Evolutionary conservation across 2,329 filamentous ascomycete genomes (phyloP).

Genomic region (Celoporthe dispersa): DNA sequence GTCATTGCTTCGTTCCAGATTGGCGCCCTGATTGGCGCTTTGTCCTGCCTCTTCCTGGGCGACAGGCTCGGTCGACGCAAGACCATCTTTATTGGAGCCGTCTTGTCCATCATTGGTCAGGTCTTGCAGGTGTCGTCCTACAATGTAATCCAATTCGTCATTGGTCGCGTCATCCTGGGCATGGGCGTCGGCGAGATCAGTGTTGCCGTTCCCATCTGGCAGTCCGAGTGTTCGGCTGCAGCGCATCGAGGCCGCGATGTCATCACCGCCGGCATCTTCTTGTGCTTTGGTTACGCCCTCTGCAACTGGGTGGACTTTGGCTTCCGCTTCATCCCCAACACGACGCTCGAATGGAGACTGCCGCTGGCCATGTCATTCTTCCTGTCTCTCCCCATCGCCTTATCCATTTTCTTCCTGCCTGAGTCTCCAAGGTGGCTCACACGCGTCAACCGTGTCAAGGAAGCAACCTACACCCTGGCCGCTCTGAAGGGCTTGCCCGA

Average conservation of each 20-base stretch:
- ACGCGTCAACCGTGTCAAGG: conserved; percentile 19
- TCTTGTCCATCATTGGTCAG: too few relatives aligned
- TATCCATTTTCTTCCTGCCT: conserved; percentile 27
- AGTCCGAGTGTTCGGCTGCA: conserved; percentile 33
- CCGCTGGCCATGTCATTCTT: conserved; percentile 24
- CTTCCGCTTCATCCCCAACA: conserved; percentile 29
- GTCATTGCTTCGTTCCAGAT: conserved; percentile 32
- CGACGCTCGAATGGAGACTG: too few relatives aligned
- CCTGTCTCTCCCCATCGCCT: too few relatives aligned
- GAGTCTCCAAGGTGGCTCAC: conserved; percentile 31
- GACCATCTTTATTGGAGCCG: conserved; percentile 52
- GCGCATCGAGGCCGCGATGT: conserved; percentile 33
- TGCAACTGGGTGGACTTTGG: conserved; percentile 31
- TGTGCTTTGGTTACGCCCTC: conserved; percentile 26
- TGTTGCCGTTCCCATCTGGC: conserved; percentile 48
- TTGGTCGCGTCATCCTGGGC: conserved; percentile 58
- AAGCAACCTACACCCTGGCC: conserved; percentile 23
- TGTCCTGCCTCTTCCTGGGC: conserved; percentile 39
- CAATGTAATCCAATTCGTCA: conserved; percentile 54
- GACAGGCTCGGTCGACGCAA: conserved; percentile 54
- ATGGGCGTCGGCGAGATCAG: conserved; percentile 49
- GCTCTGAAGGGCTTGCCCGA: conserved; percentile 25
- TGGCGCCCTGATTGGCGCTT: conserved; percentile 32
- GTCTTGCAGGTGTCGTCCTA: conserved; percentile 52
- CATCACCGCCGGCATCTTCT: conserved; percentile 31